These are phyloP conservation scores for Salix caprea DNA, from an alignment of 345 rosid species.

Conservation along the genomic window DNA sequence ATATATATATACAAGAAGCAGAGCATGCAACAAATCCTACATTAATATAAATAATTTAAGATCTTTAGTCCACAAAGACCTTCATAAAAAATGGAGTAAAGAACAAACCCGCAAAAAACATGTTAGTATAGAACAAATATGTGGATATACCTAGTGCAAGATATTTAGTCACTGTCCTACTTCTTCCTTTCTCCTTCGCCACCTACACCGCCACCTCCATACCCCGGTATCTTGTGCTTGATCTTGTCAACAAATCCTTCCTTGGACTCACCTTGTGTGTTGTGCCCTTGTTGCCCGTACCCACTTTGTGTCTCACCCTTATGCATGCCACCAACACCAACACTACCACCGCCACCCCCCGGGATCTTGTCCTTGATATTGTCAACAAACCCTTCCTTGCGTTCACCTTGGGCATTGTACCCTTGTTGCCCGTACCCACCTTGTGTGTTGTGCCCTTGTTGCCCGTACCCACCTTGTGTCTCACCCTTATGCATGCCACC, in stretches of 20 bases:
- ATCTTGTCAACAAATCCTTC: conserved; percentile 46
- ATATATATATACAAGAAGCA: neutral
- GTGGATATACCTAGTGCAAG: neutral
- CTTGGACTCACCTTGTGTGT: conserved; percentile 19
- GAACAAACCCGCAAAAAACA: too few relatives aligned
- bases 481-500: neutral
- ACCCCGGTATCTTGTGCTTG: conserved; percentile 46
- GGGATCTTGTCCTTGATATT: conserved; percentile 48
- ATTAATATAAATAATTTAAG: too few relatives aligned
- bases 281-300: neutral
- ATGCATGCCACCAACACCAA: conserved; percentile 13
- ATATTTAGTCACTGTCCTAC: conserved; percentile 54
- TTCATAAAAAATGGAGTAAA: too few relatives aligned
- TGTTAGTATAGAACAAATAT: too few relatives aligned
- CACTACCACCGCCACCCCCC: conserved; percentile 2
- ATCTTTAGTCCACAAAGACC: too few relatives aligned
- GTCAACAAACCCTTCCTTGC: conserved; percentile 46
- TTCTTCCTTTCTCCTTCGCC: conserved; percentile 35
- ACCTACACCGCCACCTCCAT: too few relatives aligned
- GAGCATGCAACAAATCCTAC: neutral
- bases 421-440: neutral
- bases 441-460: neutral
- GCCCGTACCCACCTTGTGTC: conserved; percentile 27
- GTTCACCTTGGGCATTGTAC: neutral
- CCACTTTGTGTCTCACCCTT: conserved; percentile 12